phyloP scores from a whole-genome alignment of 208 protist genomes.

The Vickermania ingenoplastis region DNA sequence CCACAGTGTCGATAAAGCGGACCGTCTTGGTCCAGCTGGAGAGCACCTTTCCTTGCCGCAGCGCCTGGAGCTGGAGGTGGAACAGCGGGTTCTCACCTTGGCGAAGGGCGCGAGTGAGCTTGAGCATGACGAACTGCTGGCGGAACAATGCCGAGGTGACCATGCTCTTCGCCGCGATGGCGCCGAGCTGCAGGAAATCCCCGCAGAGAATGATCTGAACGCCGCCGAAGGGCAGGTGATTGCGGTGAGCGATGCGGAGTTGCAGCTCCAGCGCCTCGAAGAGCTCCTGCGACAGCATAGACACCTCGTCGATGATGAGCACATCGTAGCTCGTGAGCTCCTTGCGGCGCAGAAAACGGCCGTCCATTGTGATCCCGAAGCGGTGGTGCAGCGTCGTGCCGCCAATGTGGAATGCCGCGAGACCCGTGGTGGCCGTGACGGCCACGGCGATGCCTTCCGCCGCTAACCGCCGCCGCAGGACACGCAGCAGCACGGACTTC shows the following conservation, averaged over 20 bases:
- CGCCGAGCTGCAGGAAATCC: slow-evolving; percentile 88
- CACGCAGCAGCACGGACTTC: slow-evolving; percentile 80
- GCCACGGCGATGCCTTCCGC: slow-evolving; percentile 57
- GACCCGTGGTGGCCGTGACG: slow-evolving; percentile 77
- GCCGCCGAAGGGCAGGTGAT: slow-evolving; percentile 82
- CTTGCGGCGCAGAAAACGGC: slow-evolving; percentile 53
- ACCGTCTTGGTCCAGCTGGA: slow-evolving; percentile 51
- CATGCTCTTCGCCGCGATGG: slow-evolving; percentile 45
- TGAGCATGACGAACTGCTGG: slow-evolving; percentile 69
- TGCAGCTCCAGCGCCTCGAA: slow-evolving; percentile 78
- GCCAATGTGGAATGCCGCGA: slow-evolving; percentile 67
- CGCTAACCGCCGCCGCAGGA: slow-evolving; percentile 58
- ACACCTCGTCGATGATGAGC: slow-evolving; percentile 91
- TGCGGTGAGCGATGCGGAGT: slow-evolving; percentile 63
- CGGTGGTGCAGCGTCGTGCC: slow-evolving; percentile 84
- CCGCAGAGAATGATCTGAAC: slow-evolving; percentile 89
- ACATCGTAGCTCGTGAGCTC: slow-evolving; percentile 73
- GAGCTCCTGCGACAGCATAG: slow-evolving; percentile 74
- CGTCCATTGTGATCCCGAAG: slow-evolving; percentile 74
- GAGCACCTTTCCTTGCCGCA: slow-evolving; percentile 68
- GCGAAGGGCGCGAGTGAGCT: slow-evolving; percentile 56
- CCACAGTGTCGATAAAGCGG: slow-evolving; percentile 13
- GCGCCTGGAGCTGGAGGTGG: slow-evolving; percentile 48
- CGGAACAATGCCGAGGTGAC: slow-evolving; percentile 67
- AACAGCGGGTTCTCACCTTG: slow-evolving; percentile 40